Percentiles rank a stretch among this genome's conserved stretches.
Evolutionary conservation across 495 filamentous ascomycete genomes (phyloP).

Genomic region (Melanomma pulvis-pyrius): DNA sequence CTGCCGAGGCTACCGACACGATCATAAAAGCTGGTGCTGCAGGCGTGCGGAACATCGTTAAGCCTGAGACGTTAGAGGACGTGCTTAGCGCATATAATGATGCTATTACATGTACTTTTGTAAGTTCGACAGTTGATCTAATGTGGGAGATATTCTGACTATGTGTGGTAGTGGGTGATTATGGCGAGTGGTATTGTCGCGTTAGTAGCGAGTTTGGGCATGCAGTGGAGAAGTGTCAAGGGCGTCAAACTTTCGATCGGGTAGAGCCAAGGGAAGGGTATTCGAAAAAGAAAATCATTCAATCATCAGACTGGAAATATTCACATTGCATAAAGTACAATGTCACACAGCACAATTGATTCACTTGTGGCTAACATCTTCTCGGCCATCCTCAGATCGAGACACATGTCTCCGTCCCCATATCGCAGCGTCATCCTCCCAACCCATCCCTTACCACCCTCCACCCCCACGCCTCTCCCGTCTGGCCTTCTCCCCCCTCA

Average conservation of each 20-base stretch:
- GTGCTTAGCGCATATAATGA: constrained; percentile 20
- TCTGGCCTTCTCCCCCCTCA: too few species aligned
- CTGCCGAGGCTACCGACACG: not conserved
- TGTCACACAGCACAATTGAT: too few species aligned
- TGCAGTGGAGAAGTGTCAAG: constrained; percentile 21
- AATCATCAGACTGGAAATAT: too few species aligned
- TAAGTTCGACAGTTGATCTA: not conserved
- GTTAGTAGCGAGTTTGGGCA: constrained; percentile 8
- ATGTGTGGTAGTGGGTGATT: not conserved
- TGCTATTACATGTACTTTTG: constrained; percentile 2
- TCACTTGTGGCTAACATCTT: too few species aligned
- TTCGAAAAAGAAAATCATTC: too few species aligned
- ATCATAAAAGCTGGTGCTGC: constrained; percentile 9
- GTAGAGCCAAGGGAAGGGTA: too few species aligned
- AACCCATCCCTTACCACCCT: too few species aligned
- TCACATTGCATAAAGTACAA: too few species aligned
- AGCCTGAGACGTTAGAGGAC: not conserved
- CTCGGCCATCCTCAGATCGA: too few species aligned
- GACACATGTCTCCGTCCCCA: too few species aligned
- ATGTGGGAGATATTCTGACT: not conserved
- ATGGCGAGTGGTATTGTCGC: constrained; percentile 4
- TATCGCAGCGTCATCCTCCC: too few species aligned
- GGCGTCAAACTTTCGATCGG: constrained; percentile 1
- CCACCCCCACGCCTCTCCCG: too few species aligned
- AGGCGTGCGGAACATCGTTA: constrained; percentile 4